Percentiles rank a stretch among this genome's conserved stretches.
These are phyloP conservation scores for Colletotrichum orchidophilum DNA, from an alignment of 2,329 filamentous ascomycete species.

Conservation along the genomic window DNA sequence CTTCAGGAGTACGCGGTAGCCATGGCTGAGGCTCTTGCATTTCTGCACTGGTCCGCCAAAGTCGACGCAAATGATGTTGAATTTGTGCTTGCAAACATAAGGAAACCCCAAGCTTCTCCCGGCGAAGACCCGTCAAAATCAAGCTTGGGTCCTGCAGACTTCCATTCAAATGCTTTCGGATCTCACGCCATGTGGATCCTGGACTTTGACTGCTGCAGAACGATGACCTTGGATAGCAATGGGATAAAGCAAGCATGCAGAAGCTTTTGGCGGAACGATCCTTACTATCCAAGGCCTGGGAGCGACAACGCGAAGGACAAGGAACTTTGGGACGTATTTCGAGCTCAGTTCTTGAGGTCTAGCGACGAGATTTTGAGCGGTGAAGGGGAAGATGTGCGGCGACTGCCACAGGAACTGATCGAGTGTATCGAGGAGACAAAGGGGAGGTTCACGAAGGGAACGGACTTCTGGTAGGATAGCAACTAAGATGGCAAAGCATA, in stretches of 20 bases:
- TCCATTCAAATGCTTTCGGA: constrained; percentile 38
- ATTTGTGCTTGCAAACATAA: constrained; percentile 54
- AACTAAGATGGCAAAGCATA: no score
- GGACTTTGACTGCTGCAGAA: constrained; percentile 55
- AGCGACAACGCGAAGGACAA: constrained; percentile 16
- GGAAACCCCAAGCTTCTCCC: no score
- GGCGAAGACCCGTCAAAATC: not conserved
- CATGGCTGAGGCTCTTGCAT: constrained; percentile 61
- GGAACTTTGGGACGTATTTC: constrained; percentile 39
- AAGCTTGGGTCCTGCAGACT: not conserved
- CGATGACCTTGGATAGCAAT: constrained; percentile 45
- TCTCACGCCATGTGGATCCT: constrained; percentile 54
- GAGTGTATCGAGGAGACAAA: not conserved
- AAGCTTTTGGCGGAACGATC: constrained; percentile 60
- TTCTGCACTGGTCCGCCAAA: constrained; percentile 57
- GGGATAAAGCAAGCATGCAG: constrained; percentile 53
- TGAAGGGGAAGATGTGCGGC: constrained; percentile 4
- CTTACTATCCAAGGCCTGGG: constrained; percentile 57
- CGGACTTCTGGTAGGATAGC: not conserved
- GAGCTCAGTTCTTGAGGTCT: not conserved
- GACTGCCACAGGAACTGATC: constrained; percentile 36
- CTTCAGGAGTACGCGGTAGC: constrained; percentile 46
- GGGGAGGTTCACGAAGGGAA: not conserved
- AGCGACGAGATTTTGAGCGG: not conserved
- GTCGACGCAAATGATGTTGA: constrained; percentile 65